Evolutionary conservation across 306 rosid species (phyloP).

Genomic region (Prunus persica): Prunus_persica_NCBIv2 NC_034010.1:27851501-27852000

Average conservation of each 20-base stretch:
- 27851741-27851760: not conserved
- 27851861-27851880: not conserved
- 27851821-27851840: not conserved
- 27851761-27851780: not conserved
- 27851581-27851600: not conserved
- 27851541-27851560: too few relatives aligned
- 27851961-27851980: too few relatives aligned
- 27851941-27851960: too few relatives aligned
- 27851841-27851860: not conserved
- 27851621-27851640: not conserved
- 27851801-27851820: not conserved
- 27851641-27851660: not conserved
- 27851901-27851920: too few relatives aligned
- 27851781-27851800: not conserved
- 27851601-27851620: not conserved
- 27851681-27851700: too few relatives aligned
- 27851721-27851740: not conserved
- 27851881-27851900: not conserved
- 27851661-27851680: too few relatives aligned
- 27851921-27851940: too few relatives aligned
- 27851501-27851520: conserved; percentile 20
- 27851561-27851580: too few relatives aligned
- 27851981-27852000: too few relatives aligned
- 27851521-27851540: not conserved
- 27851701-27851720: too few relatives aligned